Conservation (phyloP, 2,329 filamentous ascomycete genomes). For the Nemania sp. region DNA sequence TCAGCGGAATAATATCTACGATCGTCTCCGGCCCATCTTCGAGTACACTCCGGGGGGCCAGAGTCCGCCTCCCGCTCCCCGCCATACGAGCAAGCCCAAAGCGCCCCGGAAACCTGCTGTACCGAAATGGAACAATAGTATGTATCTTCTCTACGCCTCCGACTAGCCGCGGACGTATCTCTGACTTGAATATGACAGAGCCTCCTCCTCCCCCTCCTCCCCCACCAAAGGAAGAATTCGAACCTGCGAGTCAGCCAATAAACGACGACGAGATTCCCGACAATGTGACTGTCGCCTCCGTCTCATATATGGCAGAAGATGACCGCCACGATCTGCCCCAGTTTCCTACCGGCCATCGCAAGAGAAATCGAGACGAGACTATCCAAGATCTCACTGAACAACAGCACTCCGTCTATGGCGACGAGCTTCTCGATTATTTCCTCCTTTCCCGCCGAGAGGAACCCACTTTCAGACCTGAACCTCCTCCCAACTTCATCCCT, state of each 20-base stretch:
- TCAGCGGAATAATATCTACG: conserved; percentile 82
- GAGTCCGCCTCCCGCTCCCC: conserved; percentile 90
- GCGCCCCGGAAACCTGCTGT: conserved; percentile 69
- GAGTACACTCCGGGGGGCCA: conserved; percentile 83
- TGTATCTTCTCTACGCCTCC: conserved; percentile 3
- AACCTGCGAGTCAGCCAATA: conserved; percentile 64
- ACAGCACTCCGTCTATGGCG: conserved; percentile 87
- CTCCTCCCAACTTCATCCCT: conserved; percentile 83
- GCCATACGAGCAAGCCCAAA: conserved; percentile 88
- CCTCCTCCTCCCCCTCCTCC: conserved; percentile 48
- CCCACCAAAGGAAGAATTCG: conserved; percentile 63
- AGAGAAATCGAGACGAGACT: conserved; percentile 75
- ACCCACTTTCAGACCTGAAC: conserved; percentile 72
- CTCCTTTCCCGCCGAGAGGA: conserved; percentile 82
- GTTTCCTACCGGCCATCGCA: conserved; percentile 63
- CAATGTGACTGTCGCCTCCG: conserved; percentile 80
- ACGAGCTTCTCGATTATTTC: conserved; percentile 95
- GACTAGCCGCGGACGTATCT: not conserved
- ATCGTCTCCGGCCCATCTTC: conserved; percentile 85
- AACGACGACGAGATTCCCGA: conserved; percentile 82
- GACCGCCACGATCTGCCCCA: conserved; percentile 75
- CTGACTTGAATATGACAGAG: conserved; percentile 38
- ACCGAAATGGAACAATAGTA: conserved; percentile 61
- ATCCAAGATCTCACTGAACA: conserved; percentile 71
- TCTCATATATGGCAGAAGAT: conserved; percentile 83